Evolutionary conservation across 352 stramenopile species (phyloP).

Genomic region (Hyphochytrium catenoides): DNA sequence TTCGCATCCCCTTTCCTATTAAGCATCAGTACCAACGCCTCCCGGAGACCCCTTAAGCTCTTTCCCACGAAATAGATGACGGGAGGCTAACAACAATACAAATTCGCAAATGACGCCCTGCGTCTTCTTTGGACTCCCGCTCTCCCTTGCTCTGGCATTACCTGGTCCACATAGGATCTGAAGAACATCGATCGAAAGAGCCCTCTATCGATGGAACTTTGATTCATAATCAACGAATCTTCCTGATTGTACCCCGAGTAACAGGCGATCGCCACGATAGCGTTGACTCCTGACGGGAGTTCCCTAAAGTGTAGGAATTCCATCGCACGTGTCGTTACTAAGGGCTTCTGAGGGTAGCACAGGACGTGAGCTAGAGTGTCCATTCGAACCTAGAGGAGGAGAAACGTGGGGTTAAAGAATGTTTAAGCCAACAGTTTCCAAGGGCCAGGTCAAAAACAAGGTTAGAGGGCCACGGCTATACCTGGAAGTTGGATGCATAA

Average conservation of each 20-base stretch:
- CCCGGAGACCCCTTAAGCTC: conserved; percentile 57
- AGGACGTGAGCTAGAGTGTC: conserved; percentile 98
- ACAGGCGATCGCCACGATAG: conserved; percentile 63
- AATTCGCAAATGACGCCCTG: too few species aligned
- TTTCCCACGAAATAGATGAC: too few species aligned
- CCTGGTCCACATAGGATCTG: conserved; percentile 89
- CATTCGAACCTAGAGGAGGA: conserved; percentile 95
- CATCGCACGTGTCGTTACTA: conserved; percentile 97
- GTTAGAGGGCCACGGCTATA: too few species aligned
- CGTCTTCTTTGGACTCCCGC: too few species aligned
- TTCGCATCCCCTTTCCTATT: too few species aligned
- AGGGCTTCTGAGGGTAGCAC: conserved; percentile 97
- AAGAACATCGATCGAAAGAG: conserved; percentile 98
- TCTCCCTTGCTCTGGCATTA: conserved; percentile 32
- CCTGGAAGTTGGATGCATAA: too few species aligned
- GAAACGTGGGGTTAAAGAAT: too few species aligned
- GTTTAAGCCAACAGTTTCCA: too few species aligned
- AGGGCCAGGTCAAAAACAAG: too few species aligned
- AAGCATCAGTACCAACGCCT: conserved; percentile 23
- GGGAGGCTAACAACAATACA: too few species aligned
- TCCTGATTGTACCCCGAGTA: conserved; percentile 94
- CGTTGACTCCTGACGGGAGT: conserved; percentile 95
- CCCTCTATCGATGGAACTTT: conserved; percentile 88
- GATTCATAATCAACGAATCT: conserved; percentile 99
- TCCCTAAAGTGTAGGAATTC: conserved; percentile 95